Evolutionary conservation across 768 basidiomycete genomes (phyloP).

Genomic region (Naganishia antarctica): DNA sequence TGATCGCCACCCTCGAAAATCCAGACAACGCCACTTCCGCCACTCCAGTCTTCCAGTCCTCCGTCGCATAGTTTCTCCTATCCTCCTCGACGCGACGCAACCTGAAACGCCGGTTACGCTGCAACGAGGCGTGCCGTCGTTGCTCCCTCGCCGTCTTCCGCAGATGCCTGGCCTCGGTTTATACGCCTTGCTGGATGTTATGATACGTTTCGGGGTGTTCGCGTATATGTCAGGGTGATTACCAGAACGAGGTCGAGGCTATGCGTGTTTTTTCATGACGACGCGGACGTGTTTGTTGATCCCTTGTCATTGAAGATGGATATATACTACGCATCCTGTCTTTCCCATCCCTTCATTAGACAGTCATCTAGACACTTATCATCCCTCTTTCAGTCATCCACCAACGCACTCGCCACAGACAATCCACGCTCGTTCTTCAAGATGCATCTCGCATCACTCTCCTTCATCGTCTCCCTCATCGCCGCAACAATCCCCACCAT

Average conservation of each 20-base stretch:
- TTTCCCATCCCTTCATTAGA: too few species aligned
- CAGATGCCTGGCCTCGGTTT: too few species aligned
- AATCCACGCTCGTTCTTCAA: background rate
- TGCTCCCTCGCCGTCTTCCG: background rate
- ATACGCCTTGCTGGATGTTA: background rate
- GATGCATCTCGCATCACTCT: conserved; percentile 5
- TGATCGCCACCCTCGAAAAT: too few species aligned
- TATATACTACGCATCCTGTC: too few species aligned
- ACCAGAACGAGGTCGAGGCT: background rate
- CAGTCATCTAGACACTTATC: background rate
- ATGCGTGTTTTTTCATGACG: too few species aligned
- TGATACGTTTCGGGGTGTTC: conserved; percentile 13
- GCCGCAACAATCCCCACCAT: background rate
- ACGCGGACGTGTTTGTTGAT: too few species aligned
- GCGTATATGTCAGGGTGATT: background rate
- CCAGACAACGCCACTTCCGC: background rate
- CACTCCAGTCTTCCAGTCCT: background rate
- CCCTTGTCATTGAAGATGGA: too few species aligned
- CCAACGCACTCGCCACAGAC: background rate
- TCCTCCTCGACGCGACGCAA: background rate
- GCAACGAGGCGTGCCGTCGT: background rate
- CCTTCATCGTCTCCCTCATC: background rate
- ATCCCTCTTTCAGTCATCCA: background rate
- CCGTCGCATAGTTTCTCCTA: background rate
- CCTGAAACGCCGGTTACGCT: background rate